Evolutionary conservation across 1,284 basidiomycete species (phyloP).

Genomic region (Caloboletus firmus): DNA sequence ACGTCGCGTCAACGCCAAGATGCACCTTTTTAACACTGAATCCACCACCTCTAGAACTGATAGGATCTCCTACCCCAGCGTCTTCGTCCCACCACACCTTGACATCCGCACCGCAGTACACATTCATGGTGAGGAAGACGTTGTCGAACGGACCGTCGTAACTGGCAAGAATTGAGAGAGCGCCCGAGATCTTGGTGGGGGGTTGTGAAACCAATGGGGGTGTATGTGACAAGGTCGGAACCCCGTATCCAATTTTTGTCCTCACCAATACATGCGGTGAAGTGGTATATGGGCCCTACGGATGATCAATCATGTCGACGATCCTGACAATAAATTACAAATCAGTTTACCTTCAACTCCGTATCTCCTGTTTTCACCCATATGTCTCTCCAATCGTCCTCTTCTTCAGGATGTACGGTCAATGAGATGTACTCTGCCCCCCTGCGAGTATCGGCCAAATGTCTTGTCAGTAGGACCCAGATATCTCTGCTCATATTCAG

Average conservation of each 20-base stretch:
- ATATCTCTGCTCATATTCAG: conserved; percentile 42
- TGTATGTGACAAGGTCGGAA: background rate
- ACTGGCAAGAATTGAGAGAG: conserved; percentile 56
- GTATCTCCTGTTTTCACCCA: conserved; percentile 29
- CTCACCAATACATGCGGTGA: conserved; percentile 72
- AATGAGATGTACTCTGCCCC: conserved; percentile 74
- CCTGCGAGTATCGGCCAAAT: conserved; percentile 59
- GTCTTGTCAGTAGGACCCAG: conserved; percentile 82
- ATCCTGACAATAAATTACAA: background rate
- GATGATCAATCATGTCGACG: conserved; percentile 5
- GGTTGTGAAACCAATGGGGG: background rate
- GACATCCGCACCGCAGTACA: conserved; percentile 46
- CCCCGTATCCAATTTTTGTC: conserved; percentile 9
- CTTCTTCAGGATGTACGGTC: conserved; percentile 51
- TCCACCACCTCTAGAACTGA: background rate
- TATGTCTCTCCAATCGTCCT: conserved; percentile 24
- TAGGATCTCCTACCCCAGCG: conserved; percentile 12
- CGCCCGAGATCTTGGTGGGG: conserved; percentile 35
- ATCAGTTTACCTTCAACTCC: conserved; percentile 39
- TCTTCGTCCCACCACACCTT: conserved; percentile 50
- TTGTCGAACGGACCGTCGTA: conserved; percentile 64
- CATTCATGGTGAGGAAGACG: conserved; percentile 64
- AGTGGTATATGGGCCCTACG: conserved; percentile 75
- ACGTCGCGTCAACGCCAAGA: background rate
- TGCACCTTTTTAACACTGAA: conserved; percentile 26